phyloP scores from a whole-genome alignment of 441 rosid species.

The Daphne laureola region DNA sequence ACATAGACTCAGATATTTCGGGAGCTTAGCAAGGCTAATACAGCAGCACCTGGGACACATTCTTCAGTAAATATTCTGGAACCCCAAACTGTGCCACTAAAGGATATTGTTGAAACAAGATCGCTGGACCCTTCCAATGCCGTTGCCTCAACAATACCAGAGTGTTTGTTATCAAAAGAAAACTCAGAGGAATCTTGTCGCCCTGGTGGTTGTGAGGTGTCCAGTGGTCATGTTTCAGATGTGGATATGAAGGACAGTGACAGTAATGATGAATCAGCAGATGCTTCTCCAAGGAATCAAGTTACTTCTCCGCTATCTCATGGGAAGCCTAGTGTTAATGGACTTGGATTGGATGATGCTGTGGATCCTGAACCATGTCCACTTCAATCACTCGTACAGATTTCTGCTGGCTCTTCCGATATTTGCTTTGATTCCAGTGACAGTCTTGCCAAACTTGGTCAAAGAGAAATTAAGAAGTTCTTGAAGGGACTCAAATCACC shows the following conservation, averaged over 20 bases:
- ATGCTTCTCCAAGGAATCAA: conserved; percentile 52
- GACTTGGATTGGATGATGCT: conserved; percentile 44
- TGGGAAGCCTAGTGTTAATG: conserved; percentile 45
- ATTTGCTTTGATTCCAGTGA: conserved; percentile 43
- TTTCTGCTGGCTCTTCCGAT: conserved; percentile 55
- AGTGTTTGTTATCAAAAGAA: conserved; percentile 69
- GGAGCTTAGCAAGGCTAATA: conserved; percentile 56
- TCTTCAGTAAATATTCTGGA: conserved; percentile 66
- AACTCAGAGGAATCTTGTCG: conserved; percentile 47
- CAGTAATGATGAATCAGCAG: conserved; percentile 42
- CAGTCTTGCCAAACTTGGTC: conserved; percentile 54
- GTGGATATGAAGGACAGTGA: conserved; percentile 62
- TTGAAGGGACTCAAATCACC: conserved; percentile 46
- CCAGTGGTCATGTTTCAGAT: conserved; percentile 49
- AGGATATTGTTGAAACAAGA: conserved; percentile 69
- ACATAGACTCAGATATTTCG: conserved; percentile 65
- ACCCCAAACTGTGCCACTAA: conserved; percentile 56
- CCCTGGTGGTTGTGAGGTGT: conserved; percentile 43
- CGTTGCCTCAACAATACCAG: conserved; percentile 73
- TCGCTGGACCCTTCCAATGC: conserved; percentile 78
- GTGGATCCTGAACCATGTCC: conserved; percentile 46
- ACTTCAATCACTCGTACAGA: conserved; percentile 55
- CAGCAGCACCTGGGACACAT: conserved; percentile 53
- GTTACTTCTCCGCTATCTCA: conserved; percentile 39
- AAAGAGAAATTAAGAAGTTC: conserved; percentile 42